These are phyloP conservation scores for Leccinum subspadiceum DNA, from an alignment of 1,284 basidiomycete species.

Conservation along the genomic window DNA sequence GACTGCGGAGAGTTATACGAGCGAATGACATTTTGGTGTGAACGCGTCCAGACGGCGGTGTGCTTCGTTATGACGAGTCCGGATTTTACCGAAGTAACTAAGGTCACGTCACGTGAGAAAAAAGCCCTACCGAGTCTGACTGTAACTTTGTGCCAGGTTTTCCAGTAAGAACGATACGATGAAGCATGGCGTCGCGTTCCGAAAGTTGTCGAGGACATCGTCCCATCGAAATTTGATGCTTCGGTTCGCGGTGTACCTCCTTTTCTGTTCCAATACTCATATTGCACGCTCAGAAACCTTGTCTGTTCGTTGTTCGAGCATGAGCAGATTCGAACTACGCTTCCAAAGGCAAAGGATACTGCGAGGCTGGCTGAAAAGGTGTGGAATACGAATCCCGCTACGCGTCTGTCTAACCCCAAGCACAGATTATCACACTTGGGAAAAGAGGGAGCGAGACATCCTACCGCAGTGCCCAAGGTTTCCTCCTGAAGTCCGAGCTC, in stretches of 20 bases:
- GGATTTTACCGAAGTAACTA: slow-evolving; percentile 25
- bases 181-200: slow-evolving; percentile 90
- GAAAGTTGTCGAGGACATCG: slow-evolving; percentile 84
- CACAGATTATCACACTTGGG: slow-evolving; percentile 85
- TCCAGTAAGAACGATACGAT: slow-evolving; percentile 55
- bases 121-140: background rate
- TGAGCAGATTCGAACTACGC: slow-evolving; percentile 94
- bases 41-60: slow-evolving; percentile 15
- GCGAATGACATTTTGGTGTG: slow-evolving; percentile 48
- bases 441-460: slow-evolving; percentile 75
- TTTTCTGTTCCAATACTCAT: slow-evolving; percentile 5
- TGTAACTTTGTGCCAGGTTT: background rate
- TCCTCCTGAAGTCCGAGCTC: slow-evolving; percentile 70
- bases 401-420: slow-evolving; percentile 11
- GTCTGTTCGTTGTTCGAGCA: slow-evolving; percentile 95
- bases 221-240: slow-evolving; percentile 88
- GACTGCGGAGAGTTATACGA: slow-evolving; percentile 45
- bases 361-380: slow-evolving; percentile 94
- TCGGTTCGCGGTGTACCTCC: slow-evolving; percentile 50
- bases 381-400: slow-evolving; percentile 3
- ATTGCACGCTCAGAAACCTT: slow-evolving; percentile 65
- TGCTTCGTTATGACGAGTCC: slow-evolving; percentile 10
- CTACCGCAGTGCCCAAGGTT: slow-evolving; percentile 65
- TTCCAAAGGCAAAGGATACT: slow-evolving; percentile 93
- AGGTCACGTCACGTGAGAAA: slow-evolving; percentile 6